These are phyloP conservation scores for Furcasterigmium furcatum DNA, from an alignment of 2,329 filamentous ascomycete species.

Conservation along the genomic window DNA sequence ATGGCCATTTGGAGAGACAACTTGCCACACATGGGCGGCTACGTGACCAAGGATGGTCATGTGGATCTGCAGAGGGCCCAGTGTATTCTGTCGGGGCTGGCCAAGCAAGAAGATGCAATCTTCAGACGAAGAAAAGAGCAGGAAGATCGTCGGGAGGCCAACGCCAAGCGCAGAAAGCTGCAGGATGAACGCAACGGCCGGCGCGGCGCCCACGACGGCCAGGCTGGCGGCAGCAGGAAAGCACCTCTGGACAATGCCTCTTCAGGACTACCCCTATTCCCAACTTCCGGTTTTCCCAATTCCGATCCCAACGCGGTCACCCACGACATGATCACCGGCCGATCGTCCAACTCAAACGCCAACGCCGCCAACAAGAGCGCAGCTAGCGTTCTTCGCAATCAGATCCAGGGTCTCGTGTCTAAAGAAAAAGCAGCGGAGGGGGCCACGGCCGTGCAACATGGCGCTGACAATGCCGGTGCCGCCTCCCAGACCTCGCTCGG, in stretches of 20 bases:
- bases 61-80: conserved; percentile 87
- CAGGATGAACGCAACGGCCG: conserved; percentile 51
- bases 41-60: conserved; percentile 91
- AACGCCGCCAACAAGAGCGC: conserved; percentile 92
- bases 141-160: conserved; percentile 79
- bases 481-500: conserved; percentile 49
- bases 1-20: conserved; percentile 98
- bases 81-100: conserved; percentile 81
- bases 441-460: conserved; percentile 8
- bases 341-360: conserved; percentile 39
- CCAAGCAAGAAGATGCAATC: conserved; percentile 89
- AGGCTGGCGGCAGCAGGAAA: conserved; percentile 9
- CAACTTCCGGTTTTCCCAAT: conserved; percentile 43
- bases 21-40: conserved; percentile 86
- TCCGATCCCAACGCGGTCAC: conserved; percentile 61
- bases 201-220: conserved; percentile 28
- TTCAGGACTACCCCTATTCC: conserved; percentile 12
- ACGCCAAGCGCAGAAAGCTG: conserved; percentile 73
- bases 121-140: conserved; percentile 84
- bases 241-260: conserved; percentile 15
- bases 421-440: conserved; percentile 12
- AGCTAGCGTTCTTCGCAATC: conserved; percentile 80
- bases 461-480: conserved; percentile 15
- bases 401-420: conserved; percentile 54
- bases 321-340: conserved; percentile 75